phyloP scores from a whole-genome alignment of 176 grass and related monocot species.

The Eragrostis curvula region DNA sequence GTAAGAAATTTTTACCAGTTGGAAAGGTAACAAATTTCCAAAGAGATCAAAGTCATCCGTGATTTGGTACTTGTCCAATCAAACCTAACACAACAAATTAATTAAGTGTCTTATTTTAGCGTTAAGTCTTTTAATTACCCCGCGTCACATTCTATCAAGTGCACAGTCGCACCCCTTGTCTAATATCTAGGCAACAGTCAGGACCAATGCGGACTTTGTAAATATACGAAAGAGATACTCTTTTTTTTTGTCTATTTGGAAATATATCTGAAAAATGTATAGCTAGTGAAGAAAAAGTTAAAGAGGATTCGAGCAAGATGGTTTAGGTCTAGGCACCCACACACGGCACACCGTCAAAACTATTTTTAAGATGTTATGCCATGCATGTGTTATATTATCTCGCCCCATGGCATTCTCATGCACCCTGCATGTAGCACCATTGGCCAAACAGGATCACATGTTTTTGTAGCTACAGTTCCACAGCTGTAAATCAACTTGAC shows the following conservation, averaged over 20 bases:
- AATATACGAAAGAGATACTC: too few relatives aligned
- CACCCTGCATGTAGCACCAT: background rate
- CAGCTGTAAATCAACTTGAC: background rate
- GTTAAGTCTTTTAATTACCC: background rate
- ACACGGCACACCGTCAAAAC: background rate
- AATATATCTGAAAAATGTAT: too few relatives aligned
- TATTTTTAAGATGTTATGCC: background rate
- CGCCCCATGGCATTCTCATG: background rate
- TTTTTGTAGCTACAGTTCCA: constrained; percentile 2
- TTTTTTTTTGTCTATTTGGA: too few relatives aligned
- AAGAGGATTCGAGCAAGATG: background rate
- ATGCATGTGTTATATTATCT: background rate
- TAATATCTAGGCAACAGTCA: too few relatives aligned
- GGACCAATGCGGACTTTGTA: too few relatives aligned
- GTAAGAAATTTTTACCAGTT: constrained; percentile 23
- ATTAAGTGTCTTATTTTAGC: background rate
- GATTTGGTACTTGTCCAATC: constrained; percentile 42
- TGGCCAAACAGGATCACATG: background rate
- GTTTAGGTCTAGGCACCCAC: too few relatives aligned
- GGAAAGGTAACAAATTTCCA: constrained; percentile 50
- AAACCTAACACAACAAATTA: constrained; percentile 1
- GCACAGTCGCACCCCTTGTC: background rate
- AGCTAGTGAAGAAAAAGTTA: too few relatives aligned
- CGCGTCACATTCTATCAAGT: background rate
- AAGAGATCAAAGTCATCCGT: constrained; percentile 38